Percentiles rank a stretch among this genome's conserved stretches.
Conservation (phyloP, 495 filamentous ascomycete species). For the Barbatosphaeria neglecta region DNA sequence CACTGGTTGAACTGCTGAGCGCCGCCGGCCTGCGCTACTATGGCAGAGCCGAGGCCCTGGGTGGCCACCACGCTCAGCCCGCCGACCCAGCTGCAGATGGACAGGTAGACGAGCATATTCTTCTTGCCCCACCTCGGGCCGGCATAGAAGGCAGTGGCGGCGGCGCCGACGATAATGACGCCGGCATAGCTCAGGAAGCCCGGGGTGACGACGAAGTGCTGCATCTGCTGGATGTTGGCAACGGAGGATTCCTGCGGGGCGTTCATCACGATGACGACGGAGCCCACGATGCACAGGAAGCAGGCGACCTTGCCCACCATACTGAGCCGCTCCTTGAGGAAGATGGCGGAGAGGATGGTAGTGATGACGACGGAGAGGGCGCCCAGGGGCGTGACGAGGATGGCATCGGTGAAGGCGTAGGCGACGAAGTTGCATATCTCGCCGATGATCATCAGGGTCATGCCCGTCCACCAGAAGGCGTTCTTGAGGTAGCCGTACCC, state of each 20-base stretch:
- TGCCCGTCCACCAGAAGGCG: constrained; percentile 86
- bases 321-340: constrained; percentile 88
- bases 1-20: constrained; percentile 86
- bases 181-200: constrained; percentile 82
- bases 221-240: constrained; percentile 83
- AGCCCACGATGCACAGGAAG: constrained; percentile 88
- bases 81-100: constrained; percentile 88
- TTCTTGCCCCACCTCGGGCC: constrained; percentile 88
- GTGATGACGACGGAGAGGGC: constrained; percentile 94
- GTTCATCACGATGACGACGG: constrained; percentile 88
- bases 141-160: constrained; percentile 67
- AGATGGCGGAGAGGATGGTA: constrained; percentile 86
- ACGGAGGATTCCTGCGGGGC: constrained; percentile 79
- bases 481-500: constrained; percentile 98
- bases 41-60: constrained; percentile 85
- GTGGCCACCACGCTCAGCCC: constrained; percentile 92
- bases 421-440: constrained; percentile 97
- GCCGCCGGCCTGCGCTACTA: constrained; percentile 74
- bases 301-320: constrained; percentile 95
- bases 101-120: constrained; percentile 95
- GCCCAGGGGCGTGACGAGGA: constrained; percentile 87
- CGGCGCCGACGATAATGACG: constrained; percentile 61
- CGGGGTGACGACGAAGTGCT: constrained; percentile 74
- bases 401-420: constrained; percentile 94
- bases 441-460: constrained; percentile 94